Evolutionary conservation across 2,329 filamentous ascomycete genomes (phyloP).

Genomic region (Alternaria sp.): DNA sequence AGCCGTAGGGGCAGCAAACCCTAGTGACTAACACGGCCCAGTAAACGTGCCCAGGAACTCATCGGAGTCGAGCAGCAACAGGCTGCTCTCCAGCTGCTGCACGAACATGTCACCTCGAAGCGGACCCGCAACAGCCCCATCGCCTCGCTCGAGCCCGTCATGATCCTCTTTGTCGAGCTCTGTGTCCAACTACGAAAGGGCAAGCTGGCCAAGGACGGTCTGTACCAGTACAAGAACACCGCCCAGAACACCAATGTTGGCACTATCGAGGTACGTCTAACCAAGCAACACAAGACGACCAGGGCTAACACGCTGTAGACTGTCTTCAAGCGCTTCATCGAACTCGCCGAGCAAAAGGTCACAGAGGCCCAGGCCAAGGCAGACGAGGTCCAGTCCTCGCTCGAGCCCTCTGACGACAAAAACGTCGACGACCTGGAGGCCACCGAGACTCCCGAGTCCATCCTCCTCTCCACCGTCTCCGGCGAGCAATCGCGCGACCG

Average conservation of each 20-base stretch:
- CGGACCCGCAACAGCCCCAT: conserved; percentile 97
- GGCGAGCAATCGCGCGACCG: conserved; percentile 97
- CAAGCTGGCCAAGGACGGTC: conserved; percentile 96
- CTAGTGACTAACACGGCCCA: conserved; percentile 29
- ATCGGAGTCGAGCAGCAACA: conserved; percentile 95
- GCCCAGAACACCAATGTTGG: conserved; percentile 98
- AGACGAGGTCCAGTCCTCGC: conserved; percentile 87
- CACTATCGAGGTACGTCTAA: conserved; percentile 81
- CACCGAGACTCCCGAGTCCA: conserved; percentile 96
- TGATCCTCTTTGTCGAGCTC: conserved; percentile 96
- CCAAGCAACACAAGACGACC: not conserved
- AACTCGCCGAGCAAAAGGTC: conserved; percentile 94
- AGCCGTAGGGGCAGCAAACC: not conserved
- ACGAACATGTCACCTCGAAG: conserved; percentile 99
- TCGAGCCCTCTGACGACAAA: conserved; percentile 77
- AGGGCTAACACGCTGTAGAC: conserved; percentile 55
- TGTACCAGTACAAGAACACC: conserved; percentile 99
- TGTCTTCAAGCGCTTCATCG: conserved; percentile 97
- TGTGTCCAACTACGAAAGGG: conserved; percentile 98
- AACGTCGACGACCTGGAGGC: conserved; percentile 96
- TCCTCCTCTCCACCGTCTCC: conserved; percentile 95
- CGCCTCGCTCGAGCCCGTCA: conserved; percentile 94
- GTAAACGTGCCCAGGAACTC: conserved; percentile 89
- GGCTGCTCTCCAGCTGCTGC: conserved; percentile 90
- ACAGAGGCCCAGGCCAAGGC: conserved; percentile 95